Percentiles rank a stretch among this genome's conserved stretches.
Evolutionary conservation across 441 rosid species (phyloP).

Genomic region (Brassica balearica): DNA sequence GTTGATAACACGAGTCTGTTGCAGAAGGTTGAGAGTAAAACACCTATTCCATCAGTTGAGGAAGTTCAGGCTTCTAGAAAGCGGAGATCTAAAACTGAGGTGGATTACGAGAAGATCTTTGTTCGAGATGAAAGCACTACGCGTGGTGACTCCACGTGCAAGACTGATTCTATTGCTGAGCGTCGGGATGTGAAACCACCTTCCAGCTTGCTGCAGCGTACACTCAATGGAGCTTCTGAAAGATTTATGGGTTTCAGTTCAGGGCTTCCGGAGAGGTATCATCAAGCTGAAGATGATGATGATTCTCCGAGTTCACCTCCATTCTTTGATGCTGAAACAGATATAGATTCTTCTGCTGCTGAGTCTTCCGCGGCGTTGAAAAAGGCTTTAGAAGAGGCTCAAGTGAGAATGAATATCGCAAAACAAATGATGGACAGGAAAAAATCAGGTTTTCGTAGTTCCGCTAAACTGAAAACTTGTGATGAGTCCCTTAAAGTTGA

Average conservation of each 20-base stretch:
- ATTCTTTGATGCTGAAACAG: conserved; percentile 73
- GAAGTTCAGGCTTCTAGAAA: conserved; percentile 37
- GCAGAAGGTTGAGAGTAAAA: conserved; percentile 29
- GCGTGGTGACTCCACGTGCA: conserved; percentile 1
- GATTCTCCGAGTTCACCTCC: conserved; percentile 63
- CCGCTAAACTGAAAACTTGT: conserved; percentile 47
- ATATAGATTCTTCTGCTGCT: conserved; percentile 81
- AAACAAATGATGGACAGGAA: conserved; percentile 79
- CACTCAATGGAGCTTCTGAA: conserved; percentile 27
- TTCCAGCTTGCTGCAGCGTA: conserved; percentile 28
- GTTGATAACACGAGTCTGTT: conserved; percentile 22
- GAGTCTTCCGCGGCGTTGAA: conserved; percentile 91
- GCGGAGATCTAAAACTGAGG: conserved; percentile 38
- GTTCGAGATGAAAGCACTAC: conserved; percentile 22
- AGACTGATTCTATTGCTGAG: conserved; percentile 17
- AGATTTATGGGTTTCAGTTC: conserved; percentile 13
- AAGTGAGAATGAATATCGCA: conserved; percentile 72
- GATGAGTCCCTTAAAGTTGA: conserved; percentile 35
- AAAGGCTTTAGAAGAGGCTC: conserved; percentile 92
- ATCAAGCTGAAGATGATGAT: conserved; percentile 49
- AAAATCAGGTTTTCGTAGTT: conserved; percentile 59
- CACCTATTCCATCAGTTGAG: conserved; percentile 26
- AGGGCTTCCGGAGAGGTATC: conserved; percentile 45
- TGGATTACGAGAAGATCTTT: conserved; percentile 24
- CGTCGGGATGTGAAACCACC: conserved; percentile 32